Conservation (phyloP, 129 eudicot genomes). For the Centrapalus pauciflorus region DNA sequence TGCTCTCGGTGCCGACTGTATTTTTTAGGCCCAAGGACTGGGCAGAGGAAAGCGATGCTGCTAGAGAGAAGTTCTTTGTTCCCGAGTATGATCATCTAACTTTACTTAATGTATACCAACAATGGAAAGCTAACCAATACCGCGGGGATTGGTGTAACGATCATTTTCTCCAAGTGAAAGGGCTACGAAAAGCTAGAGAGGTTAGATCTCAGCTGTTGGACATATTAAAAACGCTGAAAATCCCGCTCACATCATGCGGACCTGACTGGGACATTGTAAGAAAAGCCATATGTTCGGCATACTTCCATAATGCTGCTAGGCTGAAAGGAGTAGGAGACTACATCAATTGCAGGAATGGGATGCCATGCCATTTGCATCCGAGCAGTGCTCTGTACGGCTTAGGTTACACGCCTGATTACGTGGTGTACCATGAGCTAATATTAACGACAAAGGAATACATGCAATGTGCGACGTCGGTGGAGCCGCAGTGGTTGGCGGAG, state of each 20-base stretch:
- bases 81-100: slow-evolving; percentile 68
- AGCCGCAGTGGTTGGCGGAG: slow-evolving; percentile 61
- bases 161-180: slow-evolving; percentile 59
- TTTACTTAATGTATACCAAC: slow-evolving; percentile 54
- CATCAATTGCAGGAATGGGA: slow-evolving; percentile 49
- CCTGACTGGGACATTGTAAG: slow-evolving; percentile 63
- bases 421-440: slow-evolving; percentile 56
- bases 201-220: slow-evolving; percentile 53
- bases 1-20: slow-evolving; percentile 69
- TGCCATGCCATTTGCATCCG: slow-evolving; percentile 68
- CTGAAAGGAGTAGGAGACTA: slow-evolving; percentile 60
- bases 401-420: slow-evolving; percentile 54
- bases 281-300: slow-evolving; percentile 62
- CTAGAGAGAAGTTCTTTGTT: slow-evolving; percentile 59
- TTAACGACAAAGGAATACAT: slow-evolving; percentile 57
- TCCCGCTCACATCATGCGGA: slow-evolving; percentile 47
- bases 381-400: slow-evolving; percentile 54
- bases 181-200: slow-evolving; percentile 55
- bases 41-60: slow-evolving; percentile 72
- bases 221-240: slow-evolving; percentile 48
- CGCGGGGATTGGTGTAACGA: slow-evolving; percentile 73
- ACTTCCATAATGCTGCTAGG: slow-evolving; percentile 64
- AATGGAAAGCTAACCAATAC: slow-evolving; percentile 56
- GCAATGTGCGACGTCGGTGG: slow-evolving; percentile 54
- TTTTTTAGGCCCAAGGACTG: slow-evolving; percentile 65